A percentile compares a stretch with the other conserved stretches of the same genome.
phyloP scores from a whole-genome alignment of 2,329 filamentous ascomycete species.

The Ophiocordyceps robertsii region DNA sequence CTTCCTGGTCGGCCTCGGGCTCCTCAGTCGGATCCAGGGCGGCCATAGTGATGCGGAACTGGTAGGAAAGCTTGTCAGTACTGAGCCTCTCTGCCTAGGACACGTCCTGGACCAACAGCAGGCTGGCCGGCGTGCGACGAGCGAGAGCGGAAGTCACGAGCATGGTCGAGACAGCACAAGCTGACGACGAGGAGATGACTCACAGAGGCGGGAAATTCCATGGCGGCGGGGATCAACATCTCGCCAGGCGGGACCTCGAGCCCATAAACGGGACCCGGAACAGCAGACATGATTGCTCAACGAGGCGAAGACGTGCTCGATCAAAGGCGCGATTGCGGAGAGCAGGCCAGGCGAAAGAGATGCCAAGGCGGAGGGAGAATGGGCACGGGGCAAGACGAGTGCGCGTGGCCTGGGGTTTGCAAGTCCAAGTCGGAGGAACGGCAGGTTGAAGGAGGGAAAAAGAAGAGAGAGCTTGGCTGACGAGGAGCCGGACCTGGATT shows the following conservation, averaged over 20 bases:
- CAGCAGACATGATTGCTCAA: conserved; percentile 35
- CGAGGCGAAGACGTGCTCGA: not conserved
- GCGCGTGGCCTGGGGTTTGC: too few relatives aligned
- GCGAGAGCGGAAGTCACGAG: not conserved
- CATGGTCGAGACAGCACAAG: not conserved
- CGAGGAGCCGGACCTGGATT: not conserved
- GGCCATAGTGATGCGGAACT: conserved; percentile 99
- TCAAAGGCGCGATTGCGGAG: not conserved
- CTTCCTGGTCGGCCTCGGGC: conserved; percentile 50
- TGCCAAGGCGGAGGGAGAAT: not conserved
- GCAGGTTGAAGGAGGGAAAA: not conserved
- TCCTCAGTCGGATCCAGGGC: conserved; percentile 82
- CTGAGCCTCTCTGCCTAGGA: not conserved
- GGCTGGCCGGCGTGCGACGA: too few relatives aligned
- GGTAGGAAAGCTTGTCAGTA: conserved; percentile 14
- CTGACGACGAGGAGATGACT: conserved; percentile 27
- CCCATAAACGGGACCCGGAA: conserved; percentile 75
- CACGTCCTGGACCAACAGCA: too few relatives aligned
- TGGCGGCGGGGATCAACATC: conserved; percentile 64
- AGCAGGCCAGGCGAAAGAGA: conserved; percentile 1
- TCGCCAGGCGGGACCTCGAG: conserved; percentile 81
- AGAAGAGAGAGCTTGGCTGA: not conserved
- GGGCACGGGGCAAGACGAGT: too few relatives aligned
- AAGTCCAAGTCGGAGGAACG: not conserved
- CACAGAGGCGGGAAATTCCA: conserved; percentile 74